Evolutionary conservation across 164 flowering plant species (phyloP), one percentile per base, ranked within the genome.

Genomic region (Dillenia suffruticosa): DNA sequence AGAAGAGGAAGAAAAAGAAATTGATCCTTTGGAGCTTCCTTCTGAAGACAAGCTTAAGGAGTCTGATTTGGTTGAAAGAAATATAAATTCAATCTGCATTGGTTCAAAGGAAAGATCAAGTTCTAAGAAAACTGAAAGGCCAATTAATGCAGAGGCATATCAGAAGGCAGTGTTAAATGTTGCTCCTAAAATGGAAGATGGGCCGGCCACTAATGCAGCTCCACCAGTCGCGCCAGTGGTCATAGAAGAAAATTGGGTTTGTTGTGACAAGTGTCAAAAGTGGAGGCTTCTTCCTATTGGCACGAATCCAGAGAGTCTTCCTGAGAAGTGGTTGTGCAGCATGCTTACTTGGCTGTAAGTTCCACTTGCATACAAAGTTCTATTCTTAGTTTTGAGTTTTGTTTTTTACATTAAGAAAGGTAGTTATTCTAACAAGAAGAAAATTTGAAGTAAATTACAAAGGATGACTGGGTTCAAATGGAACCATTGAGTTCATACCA

Each of bases 321-420:
- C 97, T 48, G 82, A 90, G 68, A 88, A 88, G 82, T 95, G 99
- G 99, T 51, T 77, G 16, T 95, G 99, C 63, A 84, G 81, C 79
- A 88, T 89, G 99, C 88, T 85, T 62, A 44, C 73, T 65, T 95
- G 99, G 97, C 91, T 95, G 97, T 95, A 85, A 89, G 99, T 92
- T 74, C 43, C 53, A 8, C 12, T 26, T 26, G 32, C 32, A 26
- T 26, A 26, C 32, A 6, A 5, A 5, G 4, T 26, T 50, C 48
- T 9, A 50, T 50, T 22, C 9, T 48, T 54, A 46, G 17, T 22
- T 32, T 32, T 32, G 40, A 24, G 26, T 24, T 32, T 32, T 32
- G 40, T 32, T 5, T 51, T 22, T 22, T 10, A 19, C 15, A 26
- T 51, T 11, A 9, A 56, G 43, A 13, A 22, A 32, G 13, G 40